phyloP scores from a whole-genome alignment of 1,284 basidiomycete species.

The Pisolithus thermaeus region DNA sequence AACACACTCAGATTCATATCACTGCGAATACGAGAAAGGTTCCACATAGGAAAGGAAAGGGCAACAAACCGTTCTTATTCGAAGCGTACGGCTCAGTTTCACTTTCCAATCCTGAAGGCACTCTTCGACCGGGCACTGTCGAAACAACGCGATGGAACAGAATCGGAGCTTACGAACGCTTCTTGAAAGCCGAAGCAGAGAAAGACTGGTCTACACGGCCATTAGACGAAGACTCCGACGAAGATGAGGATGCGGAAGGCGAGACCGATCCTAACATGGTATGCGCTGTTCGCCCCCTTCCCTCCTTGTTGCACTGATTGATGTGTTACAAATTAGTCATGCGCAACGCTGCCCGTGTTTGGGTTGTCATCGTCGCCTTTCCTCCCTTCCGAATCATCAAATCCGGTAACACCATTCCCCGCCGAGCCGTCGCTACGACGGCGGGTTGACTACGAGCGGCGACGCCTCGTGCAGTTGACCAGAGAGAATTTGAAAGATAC shows the following conservation, averaged over 20 bases:
- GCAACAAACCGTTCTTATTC: slow-evolving; percentile 58
- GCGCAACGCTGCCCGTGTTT: slow-evolving; percentile 24
- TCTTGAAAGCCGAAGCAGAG: slow-evolving; percentile 22
- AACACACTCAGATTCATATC: slow-evolving; percentile 51
- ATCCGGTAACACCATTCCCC: slow-evolving; percentile 29
- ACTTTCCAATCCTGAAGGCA: slow-evolving; percentile 17
- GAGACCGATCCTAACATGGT: slow-evolving; percentile 27
- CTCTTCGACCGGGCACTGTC: slow-evolving; percentile 19
- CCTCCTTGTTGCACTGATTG: background rate
- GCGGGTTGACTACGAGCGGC: slow-evolving; percentile 27
- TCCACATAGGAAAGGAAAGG: slow-evolving; percentile 45
- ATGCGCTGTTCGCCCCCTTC: background rate
- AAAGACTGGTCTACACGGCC: slow-evolving; percentile 17
- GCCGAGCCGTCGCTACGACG: slow-evolving; percentile 21
- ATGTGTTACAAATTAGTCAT: slow-evolving; percentile 15
- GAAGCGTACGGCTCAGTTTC: slow-evolving; percentile 39
- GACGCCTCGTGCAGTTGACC: slow-evolving; percentile 23
- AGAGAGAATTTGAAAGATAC: slow-evolving; percentile 26
- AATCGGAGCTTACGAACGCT: slow-evolving; percentile 22
- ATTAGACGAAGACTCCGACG: slow-evolving; percentile 12
- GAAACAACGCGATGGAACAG: slow-evolving; percentile 26
- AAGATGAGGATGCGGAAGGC: slow-evolving; percentile 20
- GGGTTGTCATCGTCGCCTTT: slow-evolving; percentile 24
- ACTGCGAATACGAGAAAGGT: slow-evolving; percentile 47
- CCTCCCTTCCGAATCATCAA: slow-evolving; percentile 16